These are phyloP conservation scores for Blastobotrys robertii DNA, from an alignment of 805 yeast genomes.

Conservation along the genomic window DNA sequence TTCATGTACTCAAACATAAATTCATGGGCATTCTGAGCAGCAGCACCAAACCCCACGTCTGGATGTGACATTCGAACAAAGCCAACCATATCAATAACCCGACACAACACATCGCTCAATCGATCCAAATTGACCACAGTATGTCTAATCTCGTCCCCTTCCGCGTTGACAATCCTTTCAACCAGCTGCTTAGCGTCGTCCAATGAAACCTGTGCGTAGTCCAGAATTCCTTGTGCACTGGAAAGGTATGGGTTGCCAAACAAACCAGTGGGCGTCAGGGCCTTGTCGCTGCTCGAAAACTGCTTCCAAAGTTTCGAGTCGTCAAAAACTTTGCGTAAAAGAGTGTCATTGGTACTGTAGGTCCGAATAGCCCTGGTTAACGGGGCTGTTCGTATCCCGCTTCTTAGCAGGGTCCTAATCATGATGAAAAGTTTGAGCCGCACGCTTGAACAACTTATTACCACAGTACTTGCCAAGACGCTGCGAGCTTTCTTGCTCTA, in stretches of 20 bases:
- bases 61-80: conserved; percentile 88
- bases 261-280: conserved; percentile 41
- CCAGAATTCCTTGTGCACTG: conserved; percentile 58
- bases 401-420: neutral
- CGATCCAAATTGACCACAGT: conserved; percentile 68
- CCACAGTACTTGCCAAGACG: no score
- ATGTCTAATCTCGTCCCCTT: conserved; percentile 33
- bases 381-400: no score
- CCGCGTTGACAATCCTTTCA: conserved; percentile 35
- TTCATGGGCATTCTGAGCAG: conserved; percentile 84
- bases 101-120: conserved; percentile 77
- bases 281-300: conserved; percentile 1
- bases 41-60: conserved; percentile 51
- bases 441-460: neutral
- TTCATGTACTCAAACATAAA: conserved; percentile 91
- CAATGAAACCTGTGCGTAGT: conserved; percentile 60
- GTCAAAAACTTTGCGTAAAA: conserved; percentile 9
- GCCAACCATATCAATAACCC: conserved; percentile 90
- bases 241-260: conserved; percentile 64
- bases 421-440: neutral
- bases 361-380: no score
- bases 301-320: conserved; percentile 5
- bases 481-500: no score
- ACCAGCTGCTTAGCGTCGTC: conserved; percentile 55
- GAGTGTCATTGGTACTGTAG: conserved; percentile 3